phyloP scores from a whole-genome alignment of 1,284 basidiomycete species.

The Naganishia sp. region DNA sequence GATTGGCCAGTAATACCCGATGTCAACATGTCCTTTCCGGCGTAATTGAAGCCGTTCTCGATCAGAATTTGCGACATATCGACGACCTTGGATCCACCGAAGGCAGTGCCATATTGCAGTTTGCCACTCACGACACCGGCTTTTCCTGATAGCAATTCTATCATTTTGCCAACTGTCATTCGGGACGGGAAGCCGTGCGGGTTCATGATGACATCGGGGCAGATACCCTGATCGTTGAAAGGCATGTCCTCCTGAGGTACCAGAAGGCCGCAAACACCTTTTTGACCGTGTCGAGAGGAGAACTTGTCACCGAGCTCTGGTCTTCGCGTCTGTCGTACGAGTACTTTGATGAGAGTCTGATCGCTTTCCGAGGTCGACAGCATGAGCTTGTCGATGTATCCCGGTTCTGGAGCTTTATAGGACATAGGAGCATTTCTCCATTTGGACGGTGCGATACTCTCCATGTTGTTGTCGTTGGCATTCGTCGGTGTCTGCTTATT shows the following conservation, averaged over 20 bases:
- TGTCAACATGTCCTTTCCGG: constrained; percentile 96
- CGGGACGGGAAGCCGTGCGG: constrained; percentile 99
- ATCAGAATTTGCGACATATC: constrained; percentile 97
- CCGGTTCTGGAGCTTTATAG: constrained; percentile 89
- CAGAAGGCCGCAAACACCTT: constrained; percentile 97
- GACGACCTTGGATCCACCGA: constrained; percentile 98
- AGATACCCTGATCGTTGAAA: constrained; percentile 96
- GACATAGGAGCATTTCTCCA: constrained; percentile 86
- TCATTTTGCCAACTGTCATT: constrained; percentile 99
- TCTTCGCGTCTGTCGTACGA: constrained; percentile 92
- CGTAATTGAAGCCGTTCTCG: constrained; percentile 94
- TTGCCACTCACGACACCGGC: constrained; percentile 54
- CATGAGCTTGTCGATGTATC: constrained; percentile 97
- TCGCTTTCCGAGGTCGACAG: constrained; percentile 91
- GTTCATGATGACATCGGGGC: constrained; percentile 99
- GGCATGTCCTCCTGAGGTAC: constrained; percentile 99
- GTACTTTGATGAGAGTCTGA: constrained; percentile 97
- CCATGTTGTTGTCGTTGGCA: constrained; percentile 63
- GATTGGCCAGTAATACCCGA: constrained; percentile 97
- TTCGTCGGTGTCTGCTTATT: constrained; percentile 96
- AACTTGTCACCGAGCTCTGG: constrained; percentile 99
- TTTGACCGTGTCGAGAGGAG: constrained; percentile 96
- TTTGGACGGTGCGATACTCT: constrained; percentile 56
- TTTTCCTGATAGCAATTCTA: constrained; percentile 96
- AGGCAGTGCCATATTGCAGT: constrained; percentile 71